Base-by-base conservation (phyloP, 2,329 filamentous ascomycete species). In the Neonectria punicea region DNA sequence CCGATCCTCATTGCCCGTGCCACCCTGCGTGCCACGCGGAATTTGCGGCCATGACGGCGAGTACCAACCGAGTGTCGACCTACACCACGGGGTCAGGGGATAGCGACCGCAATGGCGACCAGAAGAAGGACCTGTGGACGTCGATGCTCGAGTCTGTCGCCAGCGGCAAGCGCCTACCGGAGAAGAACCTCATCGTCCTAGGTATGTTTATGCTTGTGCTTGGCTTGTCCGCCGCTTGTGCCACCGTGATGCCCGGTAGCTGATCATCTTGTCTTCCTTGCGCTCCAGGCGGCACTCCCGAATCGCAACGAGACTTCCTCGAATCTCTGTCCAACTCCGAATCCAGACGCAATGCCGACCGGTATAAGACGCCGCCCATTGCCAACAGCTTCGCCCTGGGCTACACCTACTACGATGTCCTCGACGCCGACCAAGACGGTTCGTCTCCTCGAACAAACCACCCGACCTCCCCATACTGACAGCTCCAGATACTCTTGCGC, bases 401-500 rank as follows among this genome's bases (percentile, higher is more conserved):
- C 56, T 98, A 98, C 78, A 97, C 94, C 58, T 98, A 97, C 81
- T 93, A 97, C 78, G 93, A 98, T 80, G 93, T 98, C 41, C 85
- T 97, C 41, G 94, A 98, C 79, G 92, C 93, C 61, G 94, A 98
- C 77, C 94, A 97, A 79, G 95, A 98, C 85, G 93, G 93, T 94
- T 80, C 64, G 80, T 74, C 16, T 53, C n/a, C 51, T 36, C 30
- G 14, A 16, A 14, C 39, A 55, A 30, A 18, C 32, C 25, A 56
- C 47, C 20, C 4, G 30, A 20, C 36, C 41, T 49, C 44, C 51
- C 28, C 16, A 8, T 22, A 53, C 75, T 78, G 63, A 79, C 55
- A 36, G 16, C n/a, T 54, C n/a, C 66, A 95, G 94, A 98, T 81
- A 95, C 92, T 28, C 87, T 98, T 72, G 94, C 94, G 60, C 92